Percentiles rank a stretch among this genome's conserved stretches.
Evolutionary conservation across 2,329 filamentous ascomycete species (phyloP).

Genomic region (Beauveria scarabaeidicola): DNA sequence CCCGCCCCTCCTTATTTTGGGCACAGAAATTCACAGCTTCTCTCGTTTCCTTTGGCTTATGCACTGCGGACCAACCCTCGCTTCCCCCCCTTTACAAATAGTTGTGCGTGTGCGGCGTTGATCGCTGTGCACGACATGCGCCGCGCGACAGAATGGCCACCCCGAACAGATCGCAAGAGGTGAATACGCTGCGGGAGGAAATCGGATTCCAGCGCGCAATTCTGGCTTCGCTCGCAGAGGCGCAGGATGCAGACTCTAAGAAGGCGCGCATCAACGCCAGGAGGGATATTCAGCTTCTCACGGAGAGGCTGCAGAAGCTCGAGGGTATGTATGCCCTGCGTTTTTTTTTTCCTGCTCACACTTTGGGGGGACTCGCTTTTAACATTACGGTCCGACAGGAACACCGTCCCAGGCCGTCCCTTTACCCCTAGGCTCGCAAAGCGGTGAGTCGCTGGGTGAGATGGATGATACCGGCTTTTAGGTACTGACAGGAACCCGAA

Average conservation of each 20-base stretch:
- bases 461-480: not conserved
- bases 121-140: constrained; percentile 8
- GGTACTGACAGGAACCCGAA: not conserved
- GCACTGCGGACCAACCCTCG: too few relatives aligned
- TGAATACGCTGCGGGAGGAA: constrained; percentile 29
- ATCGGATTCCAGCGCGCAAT: constrained; percentile 35
- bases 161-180: constrained; percentile 11
- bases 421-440: not conserved
- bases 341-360: not conserved
- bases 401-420: not conserved
- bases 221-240: constrained; percentile 30
- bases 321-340: not conserved
- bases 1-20: too few relatives aligned
- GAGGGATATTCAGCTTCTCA: not conserved
- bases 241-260: constrained; percentile 3
- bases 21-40: too few relatives aligned
- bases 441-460: not conserved
- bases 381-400: not conserved
- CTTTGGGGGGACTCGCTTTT: not conserved
- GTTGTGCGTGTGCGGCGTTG: not conserved
- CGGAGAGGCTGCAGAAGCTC: not conserved
- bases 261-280: not conserved
- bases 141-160: constrained; percentile 13
- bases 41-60: too few relatives aligned
- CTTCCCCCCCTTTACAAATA: not conserved